A percentile compares a stretch with the other conserved stretches of the same genome.
These are phyloP conservation scores for Botryobasidium botryosum DNA, from an alignment of 768 basidiomycete genomes.

Conservation along the genomic window DNA sequence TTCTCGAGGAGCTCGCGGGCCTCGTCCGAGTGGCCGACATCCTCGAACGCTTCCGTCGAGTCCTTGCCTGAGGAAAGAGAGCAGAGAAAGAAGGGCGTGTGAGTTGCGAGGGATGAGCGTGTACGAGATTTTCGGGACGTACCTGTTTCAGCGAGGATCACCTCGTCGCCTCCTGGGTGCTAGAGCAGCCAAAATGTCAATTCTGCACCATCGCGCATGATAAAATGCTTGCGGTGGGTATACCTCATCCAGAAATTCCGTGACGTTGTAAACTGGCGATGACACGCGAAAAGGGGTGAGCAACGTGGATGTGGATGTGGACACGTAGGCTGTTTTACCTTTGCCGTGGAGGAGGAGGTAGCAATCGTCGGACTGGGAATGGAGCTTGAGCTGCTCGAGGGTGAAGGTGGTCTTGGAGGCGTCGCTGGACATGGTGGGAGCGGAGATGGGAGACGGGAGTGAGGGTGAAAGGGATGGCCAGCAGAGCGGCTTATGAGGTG, in stretches of 20 bases:
- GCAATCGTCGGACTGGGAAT: constrained; percentile 57
- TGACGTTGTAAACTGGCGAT: constrained; percentile 74
- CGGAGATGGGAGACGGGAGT: not conserved
- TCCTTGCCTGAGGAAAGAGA: constrained; percentile 48
- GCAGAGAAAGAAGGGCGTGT: constrained; percentile 3
- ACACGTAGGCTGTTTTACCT: constrained; percentile 28
- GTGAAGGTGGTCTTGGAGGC: constrained; percentile 19
- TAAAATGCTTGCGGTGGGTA: too few relatives aligned
- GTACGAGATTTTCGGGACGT: constrained; percentile 22
- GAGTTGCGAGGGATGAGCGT: not conserved
- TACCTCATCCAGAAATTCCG: constrained; percentile 92
- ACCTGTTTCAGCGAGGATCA: constrained; percentile 84
- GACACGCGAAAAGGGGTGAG: constrained; percentile 13
- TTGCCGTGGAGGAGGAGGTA: constrained; percentile 76
- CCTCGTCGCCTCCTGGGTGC: constrained; percentile 99
- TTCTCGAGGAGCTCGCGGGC: constrained; percentile 68
- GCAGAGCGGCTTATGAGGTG: not conserved
- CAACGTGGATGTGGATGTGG: constrained; percentile 3
- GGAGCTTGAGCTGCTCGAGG: constrained; percentile 54
- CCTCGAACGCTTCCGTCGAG: constrained; percentile 96
- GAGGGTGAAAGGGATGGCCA: not conserved
- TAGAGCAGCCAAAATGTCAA: constrained; percentile 18
- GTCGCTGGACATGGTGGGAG: constrained; percentile 7
- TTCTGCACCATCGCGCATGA: not conserved
- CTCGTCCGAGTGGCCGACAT: constrained; percentile 98